Base-by-base conservation (phyloP, 2,329 filamentous ascomycete genomes). In the Aspergillus persii region DNA sequence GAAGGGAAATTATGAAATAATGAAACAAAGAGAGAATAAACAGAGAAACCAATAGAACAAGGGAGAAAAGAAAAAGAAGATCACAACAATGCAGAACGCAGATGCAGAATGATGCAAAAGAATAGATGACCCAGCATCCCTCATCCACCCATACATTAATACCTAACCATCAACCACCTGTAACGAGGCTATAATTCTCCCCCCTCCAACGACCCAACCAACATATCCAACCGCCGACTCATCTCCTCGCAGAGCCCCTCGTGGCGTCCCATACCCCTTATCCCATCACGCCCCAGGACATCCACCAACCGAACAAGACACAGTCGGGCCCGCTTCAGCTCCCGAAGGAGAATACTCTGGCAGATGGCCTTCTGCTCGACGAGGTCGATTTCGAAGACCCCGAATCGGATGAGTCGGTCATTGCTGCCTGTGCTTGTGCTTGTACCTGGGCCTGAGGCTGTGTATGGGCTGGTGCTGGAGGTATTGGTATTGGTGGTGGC, bases 241-340 rank as follows among this genome's bases (percentile, higher is more conserved):
- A 62, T 62, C 50, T 59, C 60, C 55, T 59, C 60, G 18, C 57
- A 62, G 2, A 64, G 49, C 11, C 29, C 31, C 44, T 64, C 62
- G 26, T 62, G 54, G 4, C 60, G 47, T n/a, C 60, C 62, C 4
- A 8, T 30, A 15, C 26, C 48, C 36, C 44, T 4, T 26, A 50
- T 23, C 3, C 33, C 50, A n/a, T 55, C 51, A n/a, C 29, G 26
- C 8, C 53, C 53, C 55, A 63, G 41, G 4, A n/a, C 57, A 18
- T 58, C 59, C 9, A 62, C 54, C 29, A 64, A 18, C 12, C 60
- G 47, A 4, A 31, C 48, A 15, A 64, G 29, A 30, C 62, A 64
- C 2, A 56, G 4, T 12, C 47, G 49, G 2, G 62, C 62, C 0
- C 62, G 60, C 33, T 59, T 62, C 12, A 64, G 27, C 49, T 64